A percentile compares a stretch with the other conserved stretches of the same genome.
Evolutionary conservation across 148 eudicot genomes (phyloP).

Genomic region (Camellia sinensis): DNA sequence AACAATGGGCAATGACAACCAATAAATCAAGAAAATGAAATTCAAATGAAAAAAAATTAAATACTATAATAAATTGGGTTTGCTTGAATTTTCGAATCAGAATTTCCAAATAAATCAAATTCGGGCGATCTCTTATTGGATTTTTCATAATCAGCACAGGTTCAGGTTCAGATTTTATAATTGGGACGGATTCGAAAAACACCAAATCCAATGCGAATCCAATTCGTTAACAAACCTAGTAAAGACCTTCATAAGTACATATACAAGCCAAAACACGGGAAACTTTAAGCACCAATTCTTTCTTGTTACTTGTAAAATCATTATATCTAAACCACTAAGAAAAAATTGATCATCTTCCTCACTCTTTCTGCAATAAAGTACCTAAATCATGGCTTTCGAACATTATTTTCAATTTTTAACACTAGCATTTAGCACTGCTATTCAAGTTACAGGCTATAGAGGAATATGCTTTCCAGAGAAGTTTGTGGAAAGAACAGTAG

Average conservation of each 20-base stretch:
- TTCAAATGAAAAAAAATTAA: neutral
- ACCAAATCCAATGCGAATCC: neutral
- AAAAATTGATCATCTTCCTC: neutral
- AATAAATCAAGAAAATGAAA: no score
- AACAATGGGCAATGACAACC: no score
- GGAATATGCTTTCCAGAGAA: neutral
- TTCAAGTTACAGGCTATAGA: neutral
- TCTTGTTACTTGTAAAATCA: neutral
- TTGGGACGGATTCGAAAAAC: neutral
- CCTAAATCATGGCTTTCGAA: neutral
- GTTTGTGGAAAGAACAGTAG: neutral
- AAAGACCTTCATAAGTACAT: neutral
- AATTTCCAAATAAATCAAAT: no score
- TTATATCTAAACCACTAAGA: neutral
- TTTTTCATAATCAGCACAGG: no score
- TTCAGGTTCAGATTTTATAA: neutral
- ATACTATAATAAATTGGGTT: no score
- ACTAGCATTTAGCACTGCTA: neutral
- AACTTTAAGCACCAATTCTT: neutral
- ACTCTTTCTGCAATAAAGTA: neutral
- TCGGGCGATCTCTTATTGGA: no score
- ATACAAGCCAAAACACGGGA: neutral
- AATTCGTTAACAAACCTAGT: neutral
- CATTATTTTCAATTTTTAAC: neutral
- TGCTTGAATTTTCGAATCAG: no score